Conservation (phyloP, 2,329 filamentous ascomycete species). For the Neoscytalidium dimidiatum region DNA sequence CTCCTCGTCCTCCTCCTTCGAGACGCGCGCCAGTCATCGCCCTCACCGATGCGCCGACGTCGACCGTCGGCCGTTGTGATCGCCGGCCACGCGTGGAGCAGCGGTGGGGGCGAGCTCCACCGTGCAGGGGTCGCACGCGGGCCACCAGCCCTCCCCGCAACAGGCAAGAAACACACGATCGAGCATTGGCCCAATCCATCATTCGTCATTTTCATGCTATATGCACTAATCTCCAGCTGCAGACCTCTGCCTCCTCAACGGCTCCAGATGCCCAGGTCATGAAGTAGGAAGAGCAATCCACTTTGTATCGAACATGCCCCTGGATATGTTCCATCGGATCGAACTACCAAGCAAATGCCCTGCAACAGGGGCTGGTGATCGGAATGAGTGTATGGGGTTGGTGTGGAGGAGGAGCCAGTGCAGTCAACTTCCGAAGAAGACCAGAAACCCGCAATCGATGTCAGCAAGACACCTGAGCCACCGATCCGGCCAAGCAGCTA, state of each 20-base stretch:
- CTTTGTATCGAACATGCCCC: neutral
- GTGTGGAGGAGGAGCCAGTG: too few relatives aligned
- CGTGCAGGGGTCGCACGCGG: slow-evolving; percentile 1
- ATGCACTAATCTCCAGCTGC: neutral
- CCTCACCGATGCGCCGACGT: neutral
- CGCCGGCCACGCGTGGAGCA: neutral
- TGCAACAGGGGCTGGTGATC: too few relatives aligned
- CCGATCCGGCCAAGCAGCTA: too few relatives aligned
- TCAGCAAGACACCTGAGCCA: too few relatives aligned
- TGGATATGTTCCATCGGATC: neutral
- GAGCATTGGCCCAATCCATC: neutral
- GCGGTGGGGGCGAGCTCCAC: slow-evolving; percentile 10
- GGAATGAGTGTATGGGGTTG: too few relatives aligned
- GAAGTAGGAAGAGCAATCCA: neutral
- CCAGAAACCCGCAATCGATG: too few relatives aligned
- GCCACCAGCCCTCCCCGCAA: neutral
- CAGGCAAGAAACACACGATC: neutral
- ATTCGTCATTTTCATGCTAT: neutral
- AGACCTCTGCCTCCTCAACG: neutral
- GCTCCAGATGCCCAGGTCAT: neutral
- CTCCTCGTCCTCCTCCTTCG: neutral
- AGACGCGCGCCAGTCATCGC: neutral
- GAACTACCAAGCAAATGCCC: neutral
- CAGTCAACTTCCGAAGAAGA: too few relatives aligned
- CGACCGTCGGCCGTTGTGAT: slow-evolving; percentile 1